Conservation (phyloP, 495 filamentous ascomycete species). For the Letharia lupina region DNA sequence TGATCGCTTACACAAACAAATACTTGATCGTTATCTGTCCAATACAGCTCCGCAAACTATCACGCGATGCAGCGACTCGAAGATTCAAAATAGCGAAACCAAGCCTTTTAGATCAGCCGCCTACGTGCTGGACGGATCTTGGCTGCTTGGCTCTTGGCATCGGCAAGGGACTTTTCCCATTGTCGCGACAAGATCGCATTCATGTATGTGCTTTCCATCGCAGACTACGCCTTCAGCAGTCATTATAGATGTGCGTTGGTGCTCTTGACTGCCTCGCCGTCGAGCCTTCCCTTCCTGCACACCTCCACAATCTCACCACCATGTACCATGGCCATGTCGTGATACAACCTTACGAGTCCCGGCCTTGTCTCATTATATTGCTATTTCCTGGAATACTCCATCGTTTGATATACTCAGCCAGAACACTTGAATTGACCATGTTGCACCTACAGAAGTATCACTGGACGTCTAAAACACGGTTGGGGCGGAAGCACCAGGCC, state of each 20-base stretch:
- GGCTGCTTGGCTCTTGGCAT: slow-evolving; percentile 13
- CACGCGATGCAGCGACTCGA: neutral
- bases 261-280: slow-evolving; percentile 5
- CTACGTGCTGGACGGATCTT: slow-evolving; percentile 10
- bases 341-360: neutral
- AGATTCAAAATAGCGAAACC: slow-evolving; percentile 5
- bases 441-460: neutral
- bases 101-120: slow-evolving; percentile 16
- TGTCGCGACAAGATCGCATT: neutral
- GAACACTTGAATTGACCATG: neutral
- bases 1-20: neutral
- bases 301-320: neutral
- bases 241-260: neutral
- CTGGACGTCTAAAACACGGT: neutral
- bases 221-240: neutral
- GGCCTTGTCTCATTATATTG: neutral
- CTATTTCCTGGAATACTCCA: neutral
- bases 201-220: neutral
- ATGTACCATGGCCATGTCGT: slow-evolving; percentile 9
- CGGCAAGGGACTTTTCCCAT: neutral
- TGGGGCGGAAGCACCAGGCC: neutral
- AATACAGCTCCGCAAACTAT: neutral
- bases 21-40: neutral
- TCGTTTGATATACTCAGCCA: neutral
- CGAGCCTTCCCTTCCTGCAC: neutral